Conservation (phyloP, 768 basidiomycete genomes). For the Lentinula lateritia region DNA sequence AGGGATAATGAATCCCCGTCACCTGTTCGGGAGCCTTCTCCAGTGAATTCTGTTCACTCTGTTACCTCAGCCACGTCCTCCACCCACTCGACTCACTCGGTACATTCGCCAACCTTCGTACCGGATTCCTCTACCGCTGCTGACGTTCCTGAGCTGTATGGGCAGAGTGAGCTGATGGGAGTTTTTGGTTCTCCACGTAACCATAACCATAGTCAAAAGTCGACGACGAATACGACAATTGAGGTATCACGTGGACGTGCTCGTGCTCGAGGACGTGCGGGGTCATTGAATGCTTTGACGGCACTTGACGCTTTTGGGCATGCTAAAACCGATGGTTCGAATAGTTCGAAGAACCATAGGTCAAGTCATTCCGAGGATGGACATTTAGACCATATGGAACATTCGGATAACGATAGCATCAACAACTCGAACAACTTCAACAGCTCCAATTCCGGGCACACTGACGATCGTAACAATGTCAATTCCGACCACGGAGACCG, state of each 20-base stretch:
- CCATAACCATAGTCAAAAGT: not conserved
- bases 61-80: not conserved
- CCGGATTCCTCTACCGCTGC: constrained; percentile 61
- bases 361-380: not conserved
- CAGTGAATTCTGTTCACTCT: not conserved
- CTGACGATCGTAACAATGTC: too few relatives aligned
- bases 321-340: not conserved
- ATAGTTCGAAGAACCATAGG: not conserved
- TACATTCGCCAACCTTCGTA: constrained; percentile 47
- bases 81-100: not conserved
- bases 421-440: not conserved
- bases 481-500: not conserved
- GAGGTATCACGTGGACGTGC: not conserved
- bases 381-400: not conserved
- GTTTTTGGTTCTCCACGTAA: constrained; percentile 27
- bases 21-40: not conserved
- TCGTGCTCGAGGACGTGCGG: not conserved
- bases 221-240: not conserved
- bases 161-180: constrained; percentile 29
- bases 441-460: not conserved
- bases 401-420: constrained; percentile 14
- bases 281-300: not conserved
- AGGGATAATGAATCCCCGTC: not conserved
- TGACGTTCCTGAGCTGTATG: not conserved
- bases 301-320: not conserved